Evolutionary conservation across 2,329 filamentous ascomycete species (phyloP), one percentile per base, ranked within the genome.

Genomic region (Elsinoe batatas): DNA sequence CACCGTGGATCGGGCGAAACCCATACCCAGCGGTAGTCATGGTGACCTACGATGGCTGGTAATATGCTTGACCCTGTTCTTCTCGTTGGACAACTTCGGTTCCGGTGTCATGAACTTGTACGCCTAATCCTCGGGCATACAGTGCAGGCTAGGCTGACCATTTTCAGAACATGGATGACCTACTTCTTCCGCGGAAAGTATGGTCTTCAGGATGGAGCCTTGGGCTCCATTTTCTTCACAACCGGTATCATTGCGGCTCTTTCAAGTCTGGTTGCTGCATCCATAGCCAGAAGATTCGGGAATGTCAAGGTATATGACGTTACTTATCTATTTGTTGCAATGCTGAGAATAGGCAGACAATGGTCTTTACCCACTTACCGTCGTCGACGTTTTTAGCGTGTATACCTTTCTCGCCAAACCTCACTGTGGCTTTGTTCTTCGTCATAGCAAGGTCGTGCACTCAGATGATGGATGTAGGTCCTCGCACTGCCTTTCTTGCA

Each of bases 381-480:
- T 86, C 83, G 0, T 75, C 84, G 6, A 68, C 88, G 22, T 83
- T 82, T 60, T 75, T 60, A 1, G 72, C 79, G 12, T 68, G 88
- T 17, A 80, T 88, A 18, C 79, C 82, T 0, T 62, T 83, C 0
- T 81, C 83, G 0, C 67, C 71, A 17, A 72, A 74, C 3, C 69
- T 82, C 0, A 72, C 72, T 10, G 58, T 82, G 4, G 77, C 84
- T 0, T 73, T 87, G 44, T 66, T 74, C 0, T 79, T 88, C 56
- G 72, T 88, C 10, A 67, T 84, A 13, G 71, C 85, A 10, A 78
- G 85, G 6, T 75, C 83, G 0, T 81, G 79, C 58, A 78, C 79
- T 0, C 77, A 81, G 56, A 81, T 75, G 49, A 89, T 89, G 85
- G 85, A 89, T 61, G 77, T 79, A 18, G 85, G 83, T 0, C 86